phyloP scores from a whole-genome alignment of 345 rosid species.

The Erysimum cheiranthoides region DNA sequence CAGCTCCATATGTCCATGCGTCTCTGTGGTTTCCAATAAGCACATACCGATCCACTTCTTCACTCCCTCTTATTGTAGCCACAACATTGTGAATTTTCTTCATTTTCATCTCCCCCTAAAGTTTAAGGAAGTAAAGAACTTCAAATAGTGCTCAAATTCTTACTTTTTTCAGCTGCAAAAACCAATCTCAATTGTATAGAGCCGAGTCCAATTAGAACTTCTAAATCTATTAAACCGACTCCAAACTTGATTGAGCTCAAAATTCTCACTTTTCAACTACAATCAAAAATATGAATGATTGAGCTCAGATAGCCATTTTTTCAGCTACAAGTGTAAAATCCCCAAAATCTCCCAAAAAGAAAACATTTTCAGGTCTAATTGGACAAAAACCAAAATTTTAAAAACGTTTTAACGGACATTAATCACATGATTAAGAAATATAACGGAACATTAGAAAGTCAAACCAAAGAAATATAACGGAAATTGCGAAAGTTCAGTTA shows the following conservation, averaged over 20 bases:
- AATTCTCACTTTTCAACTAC: no score
- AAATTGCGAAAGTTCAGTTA: slow-evolving; percentile 12
- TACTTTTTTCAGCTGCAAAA: not conserved
- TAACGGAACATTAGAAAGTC: slow-evolving; percentile 26
- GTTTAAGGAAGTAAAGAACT: not conserved
- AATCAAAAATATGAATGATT: not conserved
- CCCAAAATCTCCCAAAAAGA: not conserved
- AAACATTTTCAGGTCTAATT: not conserved
- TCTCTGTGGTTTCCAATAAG: slow-evolving; percentile 93
- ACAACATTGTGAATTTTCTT: slow-evolving; percentile 67
- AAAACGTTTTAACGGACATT: slow-evolving; percentile 11
- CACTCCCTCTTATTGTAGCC: slow-evolving; percentile 71
- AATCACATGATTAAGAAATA: not conserved
- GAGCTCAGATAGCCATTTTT: not conserved
- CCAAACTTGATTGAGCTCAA: no score
- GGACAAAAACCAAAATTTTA: not conserved
- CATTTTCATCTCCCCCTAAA: slow-evolving; percentile 78
- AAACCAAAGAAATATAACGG: slow-evolving; percentile 18
- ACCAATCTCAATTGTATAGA: not conserved
- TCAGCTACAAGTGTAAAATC: not conserved
- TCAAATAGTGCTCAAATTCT: not conserved
- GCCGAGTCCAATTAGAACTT: no score
- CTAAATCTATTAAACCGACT: no score
- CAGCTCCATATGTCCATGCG: slow-evolving; percentile 99
- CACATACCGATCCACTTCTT: slow-evolving; percentile 86